phyloP scores from a whole-genome alignment of 2,329 filamentous ascomycete genomes.

The Annulohypoxylon truncatum region DNA sequence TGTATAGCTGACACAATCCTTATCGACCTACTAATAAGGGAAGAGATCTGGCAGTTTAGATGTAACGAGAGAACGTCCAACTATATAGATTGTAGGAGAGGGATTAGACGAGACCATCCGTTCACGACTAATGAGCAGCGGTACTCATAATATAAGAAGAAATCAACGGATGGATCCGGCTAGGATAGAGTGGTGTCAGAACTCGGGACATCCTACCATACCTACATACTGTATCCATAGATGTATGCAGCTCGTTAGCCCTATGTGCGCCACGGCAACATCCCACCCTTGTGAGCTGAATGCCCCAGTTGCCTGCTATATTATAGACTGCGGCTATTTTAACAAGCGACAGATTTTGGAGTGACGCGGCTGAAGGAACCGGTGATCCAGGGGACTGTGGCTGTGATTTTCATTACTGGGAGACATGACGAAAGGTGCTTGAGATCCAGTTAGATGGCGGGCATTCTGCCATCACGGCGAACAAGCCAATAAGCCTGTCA shows the following conservation, averaged over 20 bases:
- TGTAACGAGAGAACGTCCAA: slow-evolving; percentile 13
- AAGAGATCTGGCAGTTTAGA: neutral
- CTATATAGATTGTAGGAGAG: slow-evolving; percentile 16
- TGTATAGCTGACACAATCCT: slow-evolving; percentile 23
- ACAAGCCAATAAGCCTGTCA: neutral
- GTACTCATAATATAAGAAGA: slow-evolving; percentile 30
- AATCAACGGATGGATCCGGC: slow-evolving; percentile 28
- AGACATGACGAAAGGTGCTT: slow-evolving; percentile 28
- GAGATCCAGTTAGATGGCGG: slow-evolving; percentile 8
- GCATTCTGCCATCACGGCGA: neutral
- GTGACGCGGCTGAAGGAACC: slow-evolving; percentile 34
- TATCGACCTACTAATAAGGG: slow-evolving; percentile 22
- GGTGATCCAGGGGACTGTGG: slow-evolving; percentile 24
- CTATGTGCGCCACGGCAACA: slow-evolving; percentile 24
- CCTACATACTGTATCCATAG: slow-evolving; percentile 2
- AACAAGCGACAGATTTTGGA: neutral
- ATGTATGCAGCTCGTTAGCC: slow-evolving; percentile 21
- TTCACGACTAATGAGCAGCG: slow-evolving; percentile 13
- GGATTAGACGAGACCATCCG: slow-evolving; percentile 15
- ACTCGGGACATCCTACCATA: slow-evolving; percentile 5
- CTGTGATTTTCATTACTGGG: slow-evolving; percentile 27
- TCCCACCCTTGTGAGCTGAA: slow-evolving; percentile 23
- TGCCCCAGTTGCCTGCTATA: slow-evolving; percentile 3
- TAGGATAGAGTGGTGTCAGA: slow-evolving; percentile 25
- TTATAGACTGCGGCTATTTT: slow-evolving; percentile 11